phyloP scores from a whole-genome alignment of 2,329 filamentous ascomycete species.

The Paraphoma sp. region DNA sequence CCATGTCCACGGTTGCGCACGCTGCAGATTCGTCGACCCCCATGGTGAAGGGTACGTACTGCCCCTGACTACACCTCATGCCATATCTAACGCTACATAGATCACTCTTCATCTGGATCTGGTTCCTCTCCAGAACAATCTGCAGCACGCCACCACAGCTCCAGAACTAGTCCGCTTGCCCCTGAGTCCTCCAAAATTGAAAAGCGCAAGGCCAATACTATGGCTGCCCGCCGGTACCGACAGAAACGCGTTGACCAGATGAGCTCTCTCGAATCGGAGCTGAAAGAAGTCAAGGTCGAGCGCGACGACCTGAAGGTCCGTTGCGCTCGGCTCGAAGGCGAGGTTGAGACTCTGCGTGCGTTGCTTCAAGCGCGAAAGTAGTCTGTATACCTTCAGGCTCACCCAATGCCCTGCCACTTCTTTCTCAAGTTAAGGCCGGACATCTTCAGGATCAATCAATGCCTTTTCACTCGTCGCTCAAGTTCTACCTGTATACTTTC shows the following conservation, averaged over 20 bases:
- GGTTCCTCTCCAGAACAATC: slow-evolving; percentile 33
- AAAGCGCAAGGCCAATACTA: slow-evolving; percentile 72
- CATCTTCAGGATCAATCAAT: not conserved
- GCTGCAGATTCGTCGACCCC: slow-evolving; percentile 25
- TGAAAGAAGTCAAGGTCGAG: slow-evolving; percentile 66
- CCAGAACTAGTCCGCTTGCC: slow-evolving; percentile 28
- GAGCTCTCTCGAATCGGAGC: slow-evolving; percentile 64
- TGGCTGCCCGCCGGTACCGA: slow-evolving; percentile 74
- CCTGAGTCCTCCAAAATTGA: slow-evolving; percentile 38
- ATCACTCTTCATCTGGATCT: slow-evolving; percentile 34
- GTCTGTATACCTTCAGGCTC: not conserved
- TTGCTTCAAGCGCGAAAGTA: slow-evolving; percentile 52
- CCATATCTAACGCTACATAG: slow-evolving; percentile 23
- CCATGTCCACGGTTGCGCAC: slow-evolving; percentile 26
- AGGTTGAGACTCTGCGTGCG: slow-evolving; percentile 66
- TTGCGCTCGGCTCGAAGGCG: slow-evolving; percentile 69
- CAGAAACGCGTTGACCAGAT: slow-evolving; percentile 74
- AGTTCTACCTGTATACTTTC: not conserved
- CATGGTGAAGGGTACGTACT: slow-evolving; percentile 34
- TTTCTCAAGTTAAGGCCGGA: slow-evolving; percentile 1
- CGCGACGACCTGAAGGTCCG: slow-evolving; percentile 68
- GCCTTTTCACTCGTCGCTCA: not conserved
- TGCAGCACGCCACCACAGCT: slow-evolving; percentile 20
- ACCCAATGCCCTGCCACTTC: not conserved
- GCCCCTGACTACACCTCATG: not conserved